Evolutionary conservation across 345 rosid genomes (phyloP), one percentile per base, ranked within the genome.

Genomic region (Cardiospermum halicacabum): DNA sequence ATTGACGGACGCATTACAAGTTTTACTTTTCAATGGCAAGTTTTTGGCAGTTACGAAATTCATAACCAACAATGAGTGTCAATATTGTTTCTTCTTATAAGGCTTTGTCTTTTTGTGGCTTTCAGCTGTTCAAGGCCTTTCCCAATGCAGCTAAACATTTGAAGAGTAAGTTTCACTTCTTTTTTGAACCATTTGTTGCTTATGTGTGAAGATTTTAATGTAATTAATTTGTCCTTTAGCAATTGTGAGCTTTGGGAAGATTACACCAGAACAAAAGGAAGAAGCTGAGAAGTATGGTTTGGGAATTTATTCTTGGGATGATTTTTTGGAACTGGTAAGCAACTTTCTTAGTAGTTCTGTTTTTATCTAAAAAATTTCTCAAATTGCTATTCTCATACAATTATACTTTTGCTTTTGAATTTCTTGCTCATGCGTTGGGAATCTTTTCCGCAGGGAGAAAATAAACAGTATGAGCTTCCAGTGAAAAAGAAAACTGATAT

Each of bases 231-330:
- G 16, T 51, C 56, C 4, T 76, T 82, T 76, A 91, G 99, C 92
- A 78, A 80, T 95, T 72, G 96, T 95, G 74, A 95, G 99, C 78
- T 91, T 95, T 75, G 96, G 97, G 61, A 86, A 80, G 80, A 76
- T 89, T 69, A 74, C 91, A 62, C 65, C 71, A 47, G 83, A 75
- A 63, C 86, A 95, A 69, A 84, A 68, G 73, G 86, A 72, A 71
- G 88, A 82, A 69, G 82, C 81, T 72, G 82, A 79, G 70, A 83
- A 75, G 71, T 74, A 62, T 70, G 90, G 89, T 37, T 65, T 89
- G 73, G 72, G 74, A 24, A 77, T 77, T 39, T 88, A 91, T 74
- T 69, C 95, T 59, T 95, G 97, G 97, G 86, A 89, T 21, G 89
- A 86, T 22, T 91, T 95, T 77, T 69, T 95, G 82, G 72, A 77